Evolutionary conservation across 2,329 filamentous ascomycete genomes (phyloP).

Genomic region (Trichoderma guizhouense): DNA sequence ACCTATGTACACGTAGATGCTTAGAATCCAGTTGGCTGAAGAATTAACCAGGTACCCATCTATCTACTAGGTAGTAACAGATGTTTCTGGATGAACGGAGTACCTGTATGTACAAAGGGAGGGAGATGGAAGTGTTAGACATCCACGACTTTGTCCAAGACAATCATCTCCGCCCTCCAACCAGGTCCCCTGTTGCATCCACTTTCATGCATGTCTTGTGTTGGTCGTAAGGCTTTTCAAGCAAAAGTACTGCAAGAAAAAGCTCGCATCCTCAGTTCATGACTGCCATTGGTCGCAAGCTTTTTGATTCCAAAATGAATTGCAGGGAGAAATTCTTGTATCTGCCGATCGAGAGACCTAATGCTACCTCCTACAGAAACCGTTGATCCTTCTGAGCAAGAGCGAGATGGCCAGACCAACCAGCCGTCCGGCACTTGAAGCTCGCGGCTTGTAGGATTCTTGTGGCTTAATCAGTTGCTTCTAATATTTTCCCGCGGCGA

Average conservation of each 20-base stretch:
- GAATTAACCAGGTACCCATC: too few relatives aligned
- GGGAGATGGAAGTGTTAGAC: background rate
- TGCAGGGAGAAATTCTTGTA: background rate
- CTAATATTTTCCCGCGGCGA: background rate
- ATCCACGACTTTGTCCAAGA: background rate
- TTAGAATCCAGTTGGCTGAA: background rate
- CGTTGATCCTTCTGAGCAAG: background rate
- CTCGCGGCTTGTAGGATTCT: background rate
- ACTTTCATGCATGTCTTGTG: background rate
- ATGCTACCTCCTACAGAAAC: background rate
- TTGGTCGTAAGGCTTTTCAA: background rate
- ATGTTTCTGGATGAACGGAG: background rate
- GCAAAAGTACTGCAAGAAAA: conserved; percentile 1
- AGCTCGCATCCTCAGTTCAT: background rate
- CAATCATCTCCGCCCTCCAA: background rate
- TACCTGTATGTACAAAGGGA: background rate
- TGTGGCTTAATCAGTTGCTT: background rate
- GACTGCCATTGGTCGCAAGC: background rate
- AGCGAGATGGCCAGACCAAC: background rate
- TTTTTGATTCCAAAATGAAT: background rate
- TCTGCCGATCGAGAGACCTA: background rate
- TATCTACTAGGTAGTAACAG: background rate
- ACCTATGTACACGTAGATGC: background rate
- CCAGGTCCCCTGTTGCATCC: background rate
- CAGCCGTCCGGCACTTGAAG: background rate